Evolutionary conservation across 768 basidiomycete species (phyloP).

Genomic region (Russula sp.): DNA sequence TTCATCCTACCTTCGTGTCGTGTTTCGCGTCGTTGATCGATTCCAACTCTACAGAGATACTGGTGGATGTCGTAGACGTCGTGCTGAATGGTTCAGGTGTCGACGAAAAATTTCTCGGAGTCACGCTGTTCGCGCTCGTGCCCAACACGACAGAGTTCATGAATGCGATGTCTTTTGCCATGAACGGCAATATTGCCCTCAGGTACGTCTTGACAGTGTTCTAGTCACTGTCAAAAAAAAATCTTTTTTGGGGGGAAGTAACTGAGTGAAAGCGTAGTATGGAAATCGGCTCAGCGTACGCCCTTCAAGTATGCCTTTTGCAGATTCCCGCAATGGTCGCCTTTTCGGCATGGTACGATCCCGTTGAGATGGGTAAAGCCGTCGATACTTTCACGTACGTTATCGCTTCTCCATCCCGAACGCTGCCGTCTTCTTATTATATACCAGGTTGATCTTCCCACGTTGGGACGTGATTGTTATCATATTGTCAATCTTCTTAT

Average conservation of each 20-base stretch:
- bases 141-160: conserved; percentile 99
- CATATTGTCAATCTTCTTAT: conserved; percentile 92
- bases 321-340: conserved; percentile 99
- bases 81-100: conserved; percentile 87
- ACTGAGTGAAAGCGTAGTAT: conserved; percentile 54
- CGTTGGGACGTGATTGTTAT: conserved; percentile 97
- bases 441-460: conserved; percentile 85
- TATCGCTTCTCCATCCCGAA: background rate
- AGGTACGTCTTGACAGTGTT: conserved; percentile 52
- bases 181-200: conserved; percentile 94
- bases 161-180: conserved; percentile 97
- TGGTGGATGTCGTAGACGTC: conserved; percentile 94
- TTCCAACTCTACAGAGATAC: conserved; percentile 57
- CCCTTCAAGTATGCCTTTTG: conserved; percentile 93
- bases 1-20: background rate
- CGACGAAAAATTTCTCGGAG: conserved; percentile 95
- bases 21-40: background rate
- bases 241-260: background rate
- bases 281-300: conserved; percentile 99
- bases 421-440: background rate
- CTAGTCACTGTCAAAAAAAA: background rate
- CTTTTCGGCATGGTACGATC: conserved; percentile 93
- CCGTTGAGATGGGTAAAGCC: conserved; percentile 78
- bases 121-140: conserved; percentile 94
- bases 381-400: conserved; percentile 92